These are phyloP conservation scores for Pichia scutulata DNA, from an alignment of 805 yeast species.

Conservation along the genomic window DNA sequence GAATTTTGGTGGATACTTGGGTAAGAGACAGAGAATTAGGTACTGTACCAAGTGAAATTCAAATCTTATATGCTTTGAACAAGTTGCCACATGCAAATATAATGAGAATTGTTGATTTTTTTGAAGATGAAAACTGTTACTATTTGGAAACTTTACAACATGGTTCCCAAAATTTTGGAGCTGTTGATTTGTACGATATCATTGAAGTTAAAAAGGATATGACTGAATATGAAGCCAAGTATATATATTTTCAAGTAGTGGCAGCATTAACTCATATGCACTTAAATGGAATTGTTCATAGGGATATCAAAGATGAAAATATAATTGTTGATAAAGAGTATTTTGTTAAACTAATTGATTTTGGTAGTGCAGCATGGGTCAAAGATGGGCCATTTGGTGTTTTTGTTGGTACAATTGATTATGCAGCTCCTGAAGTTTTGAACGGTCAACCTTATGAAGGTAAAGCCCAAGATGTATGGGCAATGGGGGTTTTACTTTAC, in stretches of 20 bases:
- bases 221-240: conserved; percentile 70
- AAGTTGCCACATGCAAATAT: conserved; percentile 80
- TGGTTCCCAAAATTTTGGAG: conserved; percentile 64
- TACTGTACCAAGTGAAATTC: conserved; percentile 94
- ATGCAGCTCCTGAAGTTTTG: conserved; percentile 95
- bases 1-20: conserved; percentile 96
- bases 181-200: conserved; percentile 85
- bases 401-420: conserved; percentile 94
- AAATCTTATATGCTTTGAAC: conserved; percentile 78
- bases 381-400: conserved; percentile 94
- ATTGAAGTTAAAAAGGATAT: conserved; percentile 80
- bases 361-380: conserved; percentile 90
- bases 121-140: conserved; percentile 84
- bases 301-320: conserved; percentile 94
- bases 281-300: conserved; percentile 77
- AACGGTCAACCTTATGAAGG: conserved; percentile 87
- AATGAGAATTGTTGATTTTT: conserved; percentile 78
- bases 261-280: conserved; percentile 79
- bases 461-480: conserved; percentile 95
- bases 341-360: conserved; percentile 79
- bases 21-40: conserved; percentile 87
- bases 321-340: conserved; percentile 81
- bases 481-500: conserved; percentile 83
- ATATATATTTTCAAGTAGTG: conserved; percentile 71
- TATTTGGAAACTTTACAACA: conserved; percentile 89